phyloP scores from a whole-genome alignment of 2,329 filamentous ascomycete species.

The Alternaria metachromatica region DNA sequence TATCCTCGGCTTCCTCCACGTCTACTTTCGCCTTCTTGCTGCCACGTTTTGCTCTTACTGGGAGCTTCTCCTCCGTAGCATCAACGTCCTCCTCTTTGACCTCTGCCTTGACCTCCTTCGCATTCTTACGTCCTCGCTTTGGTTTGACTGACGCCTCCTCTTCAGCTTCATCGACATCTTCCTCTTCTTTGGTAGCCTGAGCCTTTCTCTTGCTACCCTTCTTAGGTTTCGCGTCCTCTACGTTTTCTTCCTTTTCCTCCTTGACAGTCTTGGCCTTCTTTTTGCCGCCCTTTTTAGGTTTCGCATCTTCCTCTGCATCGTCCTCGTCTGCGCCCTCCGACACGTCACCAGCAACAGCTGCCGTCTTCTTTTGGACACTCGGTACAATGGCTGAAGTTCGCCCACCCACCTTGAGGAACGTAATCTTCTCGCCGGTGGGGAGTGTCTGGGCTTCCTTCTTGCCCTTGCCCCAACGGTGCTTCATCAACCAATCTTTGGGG shows the following conservation, averaged over 20 bases:
- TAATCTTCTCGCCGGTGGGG: conserved; percentile 84
- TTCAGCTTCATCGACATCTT: conserved; percentile 25
- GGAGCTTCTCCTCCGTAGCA: conserved; percentile 27
- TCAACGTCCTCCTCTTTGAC: conserved; percentile 29
- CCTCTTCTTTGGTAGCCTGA: conserved; percentile 32
- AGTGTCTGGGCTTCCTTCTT: conserved; percentile 74
- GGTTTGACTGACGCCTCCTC: conserved; percentile 17
- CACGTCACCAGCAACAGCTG: conserved; percentile 62
- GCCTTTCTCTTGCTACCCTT: conserved; percentile 34
- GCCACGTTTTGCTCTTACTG: conserved; percentile 12
- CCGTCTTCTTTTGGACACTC: conserved; percentile 82
- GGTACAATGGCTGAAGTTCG: conserved; percentile 91
- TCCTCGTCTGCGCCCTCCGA: conserved; percentile 42
- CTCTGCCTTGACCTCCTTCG: conserved; percentile 27
- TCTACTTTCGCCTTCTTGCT: conserved; percentile 20
- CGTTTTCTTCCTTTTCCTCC: conserved; percentile 23
- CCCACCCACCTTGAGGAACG: conserved; percentile 87
- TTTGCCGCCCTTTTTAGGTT: conserved; percentile 45
- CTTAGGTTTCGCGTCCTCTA: conserved; percentile 23
- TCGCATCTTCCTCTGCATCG: conserved; percentile 28
- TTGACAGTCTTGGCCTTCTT: conserved; percentile 39
- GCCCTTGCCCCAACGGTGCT: conserved; percentile 87
- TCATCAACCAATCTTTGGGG: conserved; percentile 84
- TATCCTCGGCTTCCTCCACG: conserved; percentile 24
- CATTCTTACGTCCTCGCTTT: conserved; percentile 31